Evolutionary conservation across 768 basidiomycete species (phyloP), one percentile per base, ranked within the genome.

Genomic region (Naganishia vishniacii): DNA sequence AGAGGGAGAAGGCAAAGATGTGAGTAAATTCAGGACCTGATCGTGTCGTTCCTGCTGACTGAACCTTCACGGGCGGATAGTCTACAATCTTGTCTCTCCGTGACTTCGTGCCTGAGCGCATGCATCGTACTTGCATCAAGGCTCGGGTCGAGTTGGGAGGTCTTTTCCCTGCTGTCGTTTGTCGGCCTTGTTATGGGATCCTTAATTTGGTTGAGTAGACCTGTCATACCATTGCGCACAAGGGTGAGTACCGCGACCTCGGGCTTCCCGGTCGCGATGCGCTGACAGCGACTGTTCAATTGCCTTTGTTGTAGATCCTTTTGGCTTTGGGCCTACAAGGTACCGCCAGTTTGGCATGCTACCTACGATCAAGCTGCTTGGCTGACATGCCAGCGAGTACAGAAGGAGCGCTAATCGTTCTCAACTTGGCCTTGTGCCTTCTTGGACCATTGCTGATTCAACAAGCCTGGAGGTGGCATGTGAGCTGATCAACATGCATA

Each of bases 81-180:
- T 59, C 68, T 78, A n/a, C 67, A 74, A n/a, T 76, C 73, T 0
- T 77, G 76, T 6, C 63, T 79, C 0, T 77, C 77, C 20, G 71
- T 79, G 49, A 79, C 79, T 2, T 92, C 92, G 47, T 90, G 89
- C 32, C 85, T 95, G 65, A 92, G 89, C 45, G 89, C 90, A 18
- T 90, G 89, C 32, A 88, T 95, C 48, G 93, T 98, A 61, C 81
- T 97, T 67, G 91, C 92, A 32, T 95, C 92, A 42, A 87, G 94
- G 68, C 81, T 98, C 41, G 80, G 83, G 45, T 85, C 87, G 69
- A 88, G 91, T 76, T 76, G 88, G 48, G 84, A 88, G 26, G 94
- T 95, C 25, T 97, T 97, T 73, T 86, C 90, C 37, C 83, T 98
- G 63, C 84, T 89, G 71, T 80, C 91, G 61, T 88, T 90, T 78